Evolutionary conservation across 495 filamentous ascomycete species (phyloP).

Genomic region (Hypoxylon subgilvum): DNA sequence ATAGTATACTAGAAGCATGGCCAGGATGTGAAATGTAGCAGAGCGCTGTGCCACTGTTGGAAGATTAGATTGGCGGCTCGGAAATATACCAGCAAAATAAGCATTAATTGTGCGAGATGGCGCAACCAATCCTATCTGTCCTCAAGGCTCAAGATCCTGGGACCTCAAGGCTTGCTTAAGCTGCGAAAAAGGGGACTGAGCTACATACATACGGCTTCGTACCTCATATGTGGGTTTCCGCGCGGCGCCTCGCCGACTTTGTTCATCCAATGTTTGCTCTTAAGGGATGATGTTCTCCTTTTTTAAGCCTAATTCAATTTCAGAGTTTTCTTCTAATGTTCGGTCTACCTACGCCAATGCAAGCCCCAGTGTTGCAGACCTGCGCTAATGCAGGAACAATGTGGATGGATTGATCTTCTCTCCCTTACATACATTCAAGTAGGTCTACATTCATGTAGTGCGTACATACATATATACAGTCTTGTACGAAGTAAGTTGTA

Average conservation of each 20-base stretch:
- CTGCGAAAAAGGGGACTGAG: too few species aligned
- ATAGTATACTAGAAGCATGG: too few species aligned
- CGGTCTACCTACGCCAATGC: constrained; percentile 19
- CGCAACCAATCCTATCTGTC: too few species aligned
- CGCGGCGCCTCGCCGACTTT: constrained; percentile 27
- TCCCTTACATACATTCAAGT: neutral
- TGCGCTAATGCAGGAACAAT: constrained; percentile 38
- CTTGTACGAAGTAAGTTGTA: too few species aligned
- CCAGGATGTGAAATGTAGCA: constrained; percentile 24
- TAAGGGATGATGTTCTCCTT: constrained; percentile 21
- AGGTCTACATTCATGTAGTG: too few species aligned
- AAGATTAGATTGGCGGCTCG: constrained; percentile 37
- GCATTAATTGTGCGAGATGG: constrained; percentile 30
- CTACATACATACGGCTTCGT: too few species aligned
- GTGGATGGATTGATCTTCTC: too few species aligned
- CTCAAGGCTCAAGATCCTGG: too few species aligned
- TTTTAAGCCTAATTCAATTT: neutral
- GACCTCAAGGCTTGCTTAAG: too few species aligned
- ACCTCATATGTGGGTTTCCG: constrained; percentile 17
- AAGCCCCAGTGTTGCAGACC: constrained; percentile 14
- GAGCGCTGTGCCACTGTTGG: constrained; percentile 31
- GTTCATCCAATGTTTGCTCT: constrained; percentile 27
- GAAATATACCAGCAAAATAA: constrained; percentile 21
- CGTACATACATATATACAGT: too few species aligned
- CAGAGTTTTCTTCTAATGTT: neutral